Evolutionary conservation across 2,329 filamentous ascomycete species (phyloP).

Genomic region (Sclerotinia minor): DNA sequence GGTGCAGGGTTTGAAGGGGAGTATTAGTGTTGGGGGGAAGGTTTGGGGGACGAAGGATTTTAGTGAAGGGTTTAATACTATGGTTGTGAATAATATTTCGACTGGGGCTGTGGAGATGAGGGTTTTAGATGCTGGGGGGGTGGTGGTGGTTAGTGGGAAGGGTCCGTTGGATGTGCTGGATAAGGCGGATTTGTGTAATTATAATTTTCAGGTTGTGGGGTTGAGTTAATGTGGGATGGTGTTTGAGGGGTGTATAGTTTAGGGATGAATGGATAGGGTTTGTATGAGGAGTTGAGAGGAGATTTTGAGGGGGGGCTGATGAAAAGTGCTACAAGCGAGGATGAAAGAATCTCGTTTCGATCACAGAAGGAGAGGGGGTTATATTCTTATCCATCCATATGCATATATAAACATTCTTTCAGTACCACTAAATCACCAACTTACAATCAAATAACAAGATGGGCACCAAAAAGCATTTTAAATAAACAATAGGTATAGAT

Average conservation of each 20-base stretch:
- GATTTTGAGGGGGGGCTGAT: no score
- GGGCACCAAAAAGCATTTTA: no score
- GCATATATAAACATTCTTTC: no score
- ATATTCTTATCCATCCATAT: no score
- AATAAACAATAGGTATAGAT: no score
- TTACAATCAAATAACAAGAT: no score
- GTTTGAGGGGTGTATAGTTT: no score
- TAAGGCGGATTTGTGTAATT: constrained; percentile 26
- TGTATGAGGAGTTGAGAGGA: neutral
- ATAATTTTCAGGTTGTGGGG: constrained; percentile 27
- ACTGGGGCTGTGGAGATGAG: constrained; percentile 25
- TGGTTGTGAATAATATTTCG: constrained; percentile 28
- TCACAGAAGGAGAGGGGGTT: no score
- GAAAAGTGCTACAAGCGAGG: no score
- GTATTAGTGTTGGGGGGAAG: constrained; percentile 24
- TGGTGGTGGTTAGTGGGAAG: constrained; percentile 28
- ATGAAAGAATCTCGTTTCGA: no score
- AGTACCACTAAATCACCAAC: no score
- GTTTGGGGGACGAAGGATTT: constrained; percentile 19
- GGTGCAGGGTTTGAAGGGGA: constrained; percentile 10
- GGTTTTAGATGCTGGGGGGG: constrained; percentile 13
- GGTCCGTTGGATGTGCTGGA: constrained; percentile 26
- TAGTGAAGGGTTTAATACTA: constrained; percentile 27
- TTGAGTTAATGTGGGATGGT: neutral
- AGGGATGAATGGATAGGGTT: neutral